Evolutionary conservation across 768 basidiomycete species (phyloP), one percentile per base, ranked within the genome.

Genomic region (Boletus rex-veris): DNA sequence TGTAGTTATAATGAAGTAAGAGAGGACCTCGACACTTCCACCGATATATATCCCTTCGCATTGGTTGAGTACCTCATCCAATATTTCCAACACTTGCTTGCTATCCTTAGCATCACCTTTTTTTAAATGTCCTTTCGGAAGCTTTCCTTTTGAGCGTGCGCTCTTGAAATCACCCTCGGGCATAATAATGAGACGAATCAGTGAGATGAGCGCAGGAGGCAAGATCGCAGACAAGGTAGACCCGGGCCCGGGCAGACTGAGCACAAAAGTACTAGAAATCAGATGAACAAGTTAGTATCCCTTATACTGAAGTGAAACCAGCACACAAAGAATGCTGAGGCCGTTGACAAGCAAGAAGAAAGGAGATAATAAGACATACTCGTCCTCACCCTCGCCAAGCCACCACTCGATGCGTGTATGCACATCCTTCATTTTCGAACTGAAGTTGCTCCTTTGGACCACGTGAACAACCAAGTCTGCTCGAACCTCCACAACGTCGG

Each of bases 341-440:
- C 11, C 55, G 37, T 50, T 7, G 15, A 38, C 12, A 21, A 50
- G 7, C 3, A 28, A 39, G 37, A n/a, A 48, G 10, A 16, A 31
- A 40, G 4, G 1, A 37, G 28, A 24, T 36, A 45, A 39, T 43
- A 37, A 31, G 30, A 75, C 85, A 58, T 64, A 94, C 93, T 97
- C 94, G 58, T 96, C 93, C 18, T 88, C 88, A 3, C 87, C 90
- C 64, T 86, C 81, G 58, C 97, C 92, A 12, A 98, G 73, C 90
- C 94, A 94, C 85, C 90, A 97, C 55, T 98, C 91, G 9, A 97
- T 86, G 37, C 92, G 80, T 5, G 60, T 50, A 15, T 7, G 45
- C 14, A 51, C 19, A 39, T 62, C 52, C 7, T 47, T 41, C 38
- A 16, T 36, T 35, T 71, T 63, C 14, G 38, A 56, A 31, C 50